Conservation (phyloP, 495 filamentous ascomycete genomes). For the Talaromyces liani region DNA sequence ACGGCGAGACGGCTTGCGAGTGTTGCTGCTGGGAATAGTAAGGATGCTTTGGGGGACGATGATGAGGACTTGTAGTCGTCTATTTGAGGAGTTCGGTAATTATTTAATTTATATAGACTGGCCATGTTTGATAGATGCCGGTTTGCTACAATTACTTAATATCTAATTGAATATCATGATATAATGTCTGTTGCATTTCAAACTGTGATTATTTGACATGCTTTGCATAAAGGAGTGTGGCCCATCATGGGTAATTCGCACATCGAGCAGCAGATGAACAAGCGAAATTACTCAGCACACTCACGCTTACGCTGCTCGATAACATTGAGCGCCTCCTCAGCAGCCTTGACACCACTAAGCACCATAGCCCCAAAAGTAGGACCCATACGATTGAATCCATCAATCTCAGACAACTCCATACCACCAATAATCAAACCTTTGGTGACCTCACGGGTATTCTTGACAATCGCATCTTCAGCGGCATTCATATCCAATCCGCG, state of each 20-base stretch:
- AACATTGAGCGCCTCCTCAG: constrained; percentile 71
- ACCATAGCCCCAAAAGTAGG: constrained; percentile 80
- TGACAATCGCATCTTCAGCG: constrained; percentile 87
- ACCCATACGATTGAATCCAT: constrained; percentile 82
- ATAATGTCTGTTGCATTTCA: background rate
- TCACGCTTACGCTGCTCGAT: constrained; percentile 68
- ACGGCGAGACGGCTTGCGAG: constrained; percentile 48
- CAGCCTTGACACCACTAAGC: constrained; percentile 77
- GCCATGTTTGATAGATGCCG: background rate
- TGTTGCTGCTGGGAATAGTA: constrained; percentile 12
- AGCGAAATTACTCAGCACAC: constrained; percentile 31
- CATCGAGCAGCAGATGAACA: background rate
- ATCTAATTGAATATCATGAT: constrained; percentile 6
- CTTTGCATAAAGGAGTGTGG: background rate
- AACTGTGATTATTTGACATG: background rate
- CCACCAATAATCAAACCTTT: constrained; percentile 85
- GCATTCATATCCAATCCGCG: constrained; percentile 83
- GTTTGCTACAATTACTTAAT: background rate
- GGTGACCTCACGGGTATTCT: constrained; percentile 77
- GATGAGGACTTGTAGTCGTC: constrained; percentile 1
- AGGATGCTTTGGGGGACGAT: constrained; percentile 6
- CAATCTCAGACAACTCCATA: constrained; percentile 87
- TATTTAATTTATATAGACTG: background rate
- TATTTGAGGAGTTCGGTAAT: background rate
- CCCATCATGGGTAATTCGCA: background rate